Evolutionary conservation across 2,329 filamentous ascomycete species (phyloP).

Genomic region (Pseudogymnoascus sp.): DNA sequence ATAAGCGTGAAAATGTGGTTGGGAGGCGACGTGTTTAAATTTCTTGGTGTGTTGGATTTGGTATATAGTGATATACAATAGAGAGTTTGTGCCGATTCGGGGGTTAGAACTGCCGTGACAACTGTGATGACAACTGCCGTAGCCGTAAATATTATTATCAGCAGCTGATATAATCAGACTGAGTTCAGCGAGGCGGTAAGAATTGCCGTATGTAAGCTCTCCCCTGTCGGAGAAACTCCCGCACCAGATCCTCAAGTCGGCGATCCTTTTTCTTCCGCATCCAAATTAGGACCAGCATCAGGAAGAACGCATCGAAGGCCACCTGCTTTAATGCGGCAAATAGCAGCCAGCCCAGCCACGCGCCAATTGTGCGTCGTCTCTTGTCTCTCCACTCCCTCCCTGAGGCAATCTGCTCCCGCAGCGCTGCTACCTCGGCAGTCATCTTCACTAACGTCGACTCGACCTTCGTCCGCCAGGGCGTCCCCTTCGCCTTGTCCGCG

Average conservation of each 20-base stretch:
- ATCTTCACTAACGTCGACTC: constrained; percentile 82
- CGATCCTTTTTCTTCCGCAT: constrained; percentile 65
- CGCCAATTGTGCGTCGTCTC: constrained; percentile 55
- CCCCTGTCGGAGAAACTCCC: constrained; percentile 51
- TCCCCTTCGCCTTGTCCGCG: constrained; percentile 34
- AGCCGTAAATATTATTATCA: background rate
- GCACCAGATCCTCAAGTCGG: constrained; percentile 65
- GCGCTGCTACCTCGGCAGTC: constrained; percentile 83
- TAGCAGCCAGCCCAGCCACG: constrained; percentile 64
- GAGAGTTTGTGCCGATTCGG: background rate
- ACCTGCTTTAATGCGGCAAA: constrained; percentile 69
- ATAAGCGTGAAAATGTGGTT: background rate
- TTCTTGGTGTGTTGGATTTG: background rate
- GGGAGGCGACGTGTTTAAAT: background rate
- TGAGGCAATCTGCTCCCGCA: constrained; percentile 82
- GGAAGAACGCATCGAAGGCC: constrained; percentile 60
- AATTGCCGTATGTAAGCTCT: constrained; percentile 54
- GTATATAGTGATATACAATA: constrained; percentile 5
- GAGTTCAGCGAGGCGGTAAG: constrained; percentile 40
- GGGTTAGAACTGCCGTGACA: background rate
- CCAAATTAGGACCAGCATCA: constrained; percentile 62
- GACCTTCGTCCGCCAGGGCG: constrained; percentile 72
- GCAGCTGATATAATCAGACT: background rate
- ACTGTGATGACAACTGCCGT: background rate
- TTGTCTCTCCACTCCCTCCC: constrained; percentile 64